These are phyloP conservation scores for Alternaria gansuensis DNA, from an alignment of 2,329 filamentous ascomycete species.

Conservation along the genomic window DNA sequence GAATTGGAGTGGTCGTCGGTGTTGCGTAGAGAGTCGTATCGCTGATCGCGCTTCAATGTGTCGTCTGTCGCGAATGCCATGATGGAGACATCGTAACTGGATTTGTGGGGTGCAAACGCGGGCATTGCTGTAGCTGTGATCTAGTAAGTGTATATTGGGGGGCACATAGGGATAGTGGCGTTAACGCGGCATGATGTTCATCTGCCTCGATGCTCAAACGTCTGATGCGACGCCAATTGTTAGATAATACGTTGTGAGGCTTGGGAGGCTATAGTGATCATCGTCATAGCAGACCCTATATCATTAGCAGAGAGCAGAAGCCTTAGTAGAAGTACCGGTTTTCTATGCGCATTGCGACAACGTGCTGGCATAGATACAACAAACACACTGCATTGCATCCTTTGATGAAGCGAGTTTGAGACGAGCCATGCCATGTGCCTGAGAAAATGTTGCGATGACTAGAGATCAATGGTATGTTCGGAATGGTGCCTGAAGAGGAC, in stretches of 20 bases:
- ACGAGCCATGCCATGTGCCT: neutral
- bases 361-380: neutral
- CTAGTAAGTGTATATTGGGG: neutral
- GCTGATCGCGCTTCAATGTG: conserved; percentile 32
- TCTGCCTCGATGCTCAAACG: conserved; percentile 26
- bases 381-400: neutral
- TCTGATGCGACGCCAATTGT: conserved; percentile 42
- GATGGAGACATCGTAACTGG: conserved; percentile 27
- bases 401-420: neutral
- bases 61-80: conserved; percentile 14
- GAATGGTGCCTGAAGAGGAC: neutral
- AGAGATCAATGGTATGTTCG: neutral
- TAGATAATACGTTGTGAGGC: conserved; percentile 18
- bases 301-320: neutral
- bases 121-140: conserved; percentile 12
- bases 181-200: conserved; percentile 7
- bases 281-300: neutral
- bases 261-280: neutral
- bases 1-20: conserved; percentile 36
- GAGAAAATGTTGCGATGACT: neutral
- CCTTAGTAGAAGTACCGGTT: neutral
- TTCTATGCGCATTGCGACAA: neutral
- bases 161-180: conserved; percentile 1
- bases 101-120: conserved; percentile 22
- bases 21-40: conserved; percentile 39